Evolutionary conservation across 1,284 basidiomycete species (phyloP).

Genomic region (Trichosporon ovoides): DNA sequence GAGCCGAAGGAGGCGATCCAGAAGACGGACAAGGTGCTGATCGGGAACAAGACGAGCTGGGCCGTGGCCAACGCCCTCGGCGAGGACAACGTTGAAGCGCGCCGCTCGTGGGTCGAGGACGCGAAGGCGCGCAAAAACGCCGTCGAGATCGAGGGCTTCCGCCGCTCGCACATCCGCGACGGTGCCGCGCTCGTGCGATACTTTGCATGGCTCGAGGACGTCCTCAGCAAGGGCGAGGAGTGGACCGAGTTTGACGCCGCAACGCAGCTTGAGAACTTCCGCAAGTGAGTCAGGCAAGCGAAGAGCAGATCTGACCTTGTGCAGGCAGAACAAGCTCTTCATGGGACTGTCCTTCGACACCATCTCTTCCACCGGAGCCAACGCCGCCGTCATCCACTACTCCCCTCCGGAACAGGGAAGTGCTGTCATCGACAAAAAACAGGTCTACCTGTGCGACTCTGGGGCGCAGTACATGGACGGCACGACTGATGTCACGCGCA

Average conservation of each 20-base stretch:
- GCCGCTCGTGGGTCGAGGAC: slow-evolving; percentile 69
- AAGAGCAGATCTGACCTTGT: not conserved
- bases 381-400: slow-evolving; percentile 93
- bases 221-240: slow-evolving; percentile 60
- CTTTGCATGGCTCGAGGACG: slow-evolving; percentile 91
- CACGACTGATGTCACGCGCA: slow-evolving; percentile 90
- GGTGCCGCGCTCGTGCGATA: slow-evolving; percentile 79
- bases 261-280: slow-evolving; percentile 68
- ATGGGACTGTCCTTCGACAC: slow-evolving; percentile 85
- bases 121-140: slow-evolving; percentile 87
- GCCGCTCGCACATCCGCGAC: slow-evolving; percentile 82
- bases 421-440: slow-evolving; percentile 67
- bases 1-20: slow-evolving; percentile 29
- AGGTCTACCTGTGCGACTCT: slow-evolving; percentile 93
- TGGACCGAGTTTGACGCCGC: slow-evolving; percentile 79
- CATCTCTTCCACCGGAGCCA: slow-evolving; percentile 84
- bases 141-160: slow-evolving; percentile 80
- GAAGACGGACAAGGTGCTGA: slow-evolving; percentile 47
- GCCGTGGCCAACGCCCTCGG: slow-evolving; percentile 73
- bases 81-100: slow-evolving; percentile 59
- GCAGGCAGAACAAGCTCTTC: slow-evolving; percentile 70
- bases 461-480: slow-evolving; percentile 85
- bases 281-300: slow-evolving; percentile 58
- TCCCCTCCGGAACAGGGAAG: slow-evolving; percentile 69
- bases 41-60: slow-evolving; percentile 68